Evolutionary conservation across 345 rosid genomes (phyloP).

Genomic region (Erodium maritimum): DNA sequence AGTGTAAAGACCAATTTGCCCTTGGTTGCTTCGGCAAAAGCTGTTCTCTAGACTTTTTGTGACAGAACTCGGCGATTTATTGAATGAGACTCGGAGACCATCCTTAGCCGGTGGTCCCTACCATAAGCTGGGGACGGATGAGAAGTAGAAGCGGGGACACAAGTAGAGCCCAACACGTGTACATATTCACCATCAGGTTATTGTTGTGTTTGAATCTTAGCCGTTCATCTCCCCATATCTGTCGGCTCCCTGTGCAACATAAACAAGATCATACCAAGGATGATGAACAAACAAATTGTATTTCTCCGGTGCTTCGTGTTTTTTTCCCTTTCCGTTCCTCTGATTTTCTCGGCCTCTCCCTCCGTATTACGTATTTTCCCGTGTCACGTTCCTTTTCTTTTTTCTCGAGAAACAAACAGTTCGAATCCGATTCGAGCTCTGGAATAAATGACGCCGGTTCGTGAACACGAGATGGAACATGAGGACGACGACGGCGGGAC

Average conservation of each 20-base stretch:
- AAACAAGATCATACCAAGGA: too few relatives aligned
- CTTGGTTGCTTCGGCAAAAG: too few relatives aligned
- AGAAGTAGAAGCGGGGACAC: neutral
- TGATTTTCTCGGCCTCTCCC: neutral
- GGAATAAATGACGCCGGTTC: conserved; percentile 4
- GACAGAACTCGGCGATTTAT: conserved; percentile 1
- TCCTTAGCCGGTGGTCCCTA: neutral
- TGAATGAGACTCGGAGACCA: conserved; percentile 14
- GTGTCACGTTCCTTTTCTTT: too few relatives aligned
- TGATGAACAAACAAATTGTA: neutral
- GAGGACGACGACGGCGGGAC: conserved; percentile 20
- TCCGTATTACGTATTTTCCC: too few relatives aligned
- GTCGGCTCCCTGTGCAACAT: conserved; percentile 1
- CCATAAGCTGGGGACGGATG: too few relatives aligned
- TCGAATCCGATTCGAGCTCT: neutral
- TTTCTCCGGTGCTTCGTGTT: neutral
- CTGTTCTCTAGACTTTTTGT: too few relatives aligned
- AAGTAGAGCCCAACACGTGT: conserved; percentile 17
- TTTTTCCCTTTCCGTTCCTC: neutral
- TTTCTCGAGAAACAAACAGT: neutral
- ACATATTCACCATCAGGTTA: neutral
- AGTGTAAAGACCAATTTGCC: too few relatives aligned
- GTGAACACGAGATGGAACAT: conserved; percentile 10
- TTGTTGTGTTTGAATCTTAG: conserved; percentile 15
- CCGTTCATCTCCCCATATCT: too few relatives aligned